Evolutionary conservation across 169 alveolate genomes (phyloP).

Genomic region (Neospora caninum): DNA sequence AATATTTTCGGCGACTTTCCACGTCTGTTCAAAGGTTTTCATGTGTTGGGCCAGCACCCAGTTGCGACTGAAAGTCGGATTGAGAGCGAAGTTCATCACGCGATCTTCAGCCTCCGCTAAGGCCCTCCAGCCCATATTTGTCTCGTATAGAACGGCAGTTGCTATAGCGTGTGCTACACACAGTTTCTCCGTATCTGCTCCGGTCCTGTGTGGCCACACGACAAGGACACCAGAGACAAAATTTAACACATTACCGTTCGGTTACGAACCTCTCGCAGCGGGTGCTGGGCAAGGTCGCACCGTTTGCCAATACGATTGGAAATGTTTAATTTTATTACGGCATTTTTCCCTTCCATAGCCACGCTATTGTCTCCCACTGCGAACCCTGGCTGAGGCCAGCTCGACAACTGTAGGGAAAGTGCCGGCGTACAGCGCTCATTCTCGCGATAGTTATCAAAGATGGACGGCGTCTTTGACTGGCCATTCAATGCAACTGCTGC

Average conservation of each 20-base stretch:
- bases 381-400: too few relatives aligned
- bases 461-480: too few relatives aligned
- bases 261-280: too few relatives aligned
- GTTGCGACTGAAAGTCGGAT: constrained; percentile 21
- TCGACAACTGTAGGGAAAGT: too few relatives aligned
- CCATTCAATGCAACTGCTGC: too few relatives aligned
- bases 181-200: neutral
- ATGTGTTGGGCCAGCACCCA: neutral
- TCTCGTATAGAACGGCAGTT: neutral
- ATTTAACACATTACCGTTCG: neutral
- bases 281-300: too few relatives aligned
- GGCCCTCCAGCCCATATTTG: neutral
- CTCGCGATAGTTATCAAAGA: too few relatives aligned
- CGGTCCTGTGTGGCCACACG: neutral
- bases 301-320: too few relatives aligned
- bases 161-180: constrained; percentile 36
- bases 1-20: constrained; percentile 1
- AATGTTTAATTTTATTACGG: too few relatives aligned
- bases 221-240: neutral
- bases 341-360: too few relatives aligned
- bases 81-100: constrained; percentile 32
- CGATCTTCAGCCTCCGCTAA: neutral
- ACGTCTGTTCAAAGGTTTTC: neutral
- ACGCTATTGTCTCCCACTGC: too few relatives aligned
- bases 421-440: too few relatives aligned